These are phyloP conservation scores for Aspergillus puulaauensis DNA, from an alignment of 2,329 filamentous ascomycete genomes.

Conservation along the genomic window DNA sequence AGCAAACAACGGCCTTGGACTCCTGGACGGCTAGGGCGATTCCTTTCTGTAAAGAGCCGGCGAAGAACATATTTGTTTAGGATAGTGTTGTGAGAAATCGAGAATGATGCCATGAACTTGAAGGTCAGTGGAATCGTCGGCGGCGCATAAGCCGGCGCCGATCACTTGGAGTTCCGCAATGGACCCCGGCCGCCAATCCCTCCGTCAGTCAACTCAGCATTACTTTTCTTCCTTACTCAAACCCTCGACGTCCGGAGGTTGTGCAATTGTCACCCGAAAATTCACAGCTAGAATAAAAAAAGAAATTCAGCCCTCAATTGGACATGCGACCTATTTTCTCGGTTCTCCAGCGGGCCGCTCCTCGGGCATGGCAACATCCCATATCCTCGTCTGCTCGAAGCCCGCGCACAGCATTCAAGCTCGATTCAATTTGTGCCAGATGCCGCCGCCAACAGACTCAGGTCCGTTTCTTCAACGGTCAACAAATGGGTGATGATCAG, in stretches of 20 bases:
- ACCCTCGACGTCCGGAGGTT: background rate
- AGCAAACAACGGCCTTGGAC: conserved; percentile 78
- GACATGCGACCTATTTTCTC: conserved; percentile 32
- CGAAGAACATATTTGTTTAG: conserved; percentile 68
- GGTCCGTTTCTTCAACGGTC: conserved; percentile 41
- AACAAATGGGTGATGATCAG: conserved; percentile 65
- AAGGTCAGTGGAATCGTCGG: conserved; percentile 8
- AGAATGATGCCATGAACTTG: background rate
- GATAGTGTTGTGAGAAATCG: background rate
- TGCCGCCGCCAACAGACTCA: conserved; percentile 40
- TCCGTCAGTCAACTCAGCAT: background rate
- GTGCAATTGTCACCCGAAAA: background rate
- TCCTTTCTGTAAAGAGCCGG: conserved; percentile 76
- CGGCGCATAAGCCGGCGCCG: conserved; percentile 19
- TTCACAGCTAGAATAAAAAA: background rate
- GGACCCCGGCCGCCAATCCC: background rate
- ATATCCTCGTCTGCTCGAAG: conserved; percentile 19
- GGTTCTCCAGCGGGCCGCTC: conserved; percentile 24
- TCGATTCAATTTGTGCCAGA: conserved; percentile 35
- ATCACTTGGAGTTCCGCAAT: conserved; percentile 19
- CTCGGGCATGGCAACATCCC: conserved; percentile 23
- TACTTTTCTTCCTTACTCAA: background rate
- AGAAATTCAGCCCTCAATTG: background rate
- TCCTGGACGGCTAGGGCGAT: conserved; percentile 73
- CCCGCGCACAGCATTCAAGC: conserved; percentile 19